Conservation (phyloP, 495 filamentous ascomycete genomes). For the Lentithecium fluviatile region DNA sequence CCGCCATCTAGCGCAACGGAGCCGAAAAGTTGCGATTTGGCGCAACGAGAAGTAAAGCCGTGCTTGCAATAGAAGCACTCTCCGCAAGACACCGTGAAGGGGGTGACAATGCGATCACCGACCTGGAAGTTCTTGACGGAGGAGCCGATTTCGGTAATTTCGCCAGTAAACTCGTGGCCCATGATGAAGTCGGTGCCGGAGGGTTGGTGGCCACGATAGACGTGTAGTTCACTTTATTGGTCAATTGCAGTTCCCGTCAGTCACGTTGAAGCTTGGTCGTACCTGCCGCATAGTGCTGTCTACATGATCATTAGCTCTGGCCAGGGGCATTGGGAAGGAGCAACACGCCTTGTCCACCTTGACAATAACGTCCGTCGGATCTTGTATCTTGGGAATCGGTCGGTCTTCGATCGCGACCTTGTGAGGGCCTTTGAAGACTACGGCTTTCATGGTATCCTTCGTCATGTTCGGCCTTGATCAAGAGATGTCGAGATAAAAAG, state of each 20-base stretch:
- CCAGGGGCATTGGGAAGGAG: no score
- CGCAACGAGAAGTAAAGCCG: constrained; percentile 79
- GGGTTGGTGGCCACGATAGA: constrained; percentile 79
- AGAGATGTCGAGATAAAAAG: background rate
- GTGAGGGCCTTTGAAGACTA: constrained; percentile 65
- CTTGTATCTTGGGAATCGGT: constrained; percentile 64
- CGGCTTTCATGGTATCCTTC: constrained; percentile 61
- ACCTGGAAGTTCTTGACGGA: constrained; percentile 66
- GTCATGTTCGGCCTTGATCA: constrained; percentile 35
- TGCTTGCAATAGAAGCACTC: constrained; percentile 89
- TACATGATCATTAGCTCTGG: constrained; percentile 1
- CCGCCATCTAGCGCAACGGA: constrained; percentile 72
- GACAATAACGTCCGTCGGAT: constrained; percentile 75
- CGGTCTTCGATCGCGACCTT: constrained; percentile 64
- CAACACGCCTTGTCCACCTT: constrained; percentile 63
- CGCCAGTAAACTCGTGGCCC: constrained; percentile 84
- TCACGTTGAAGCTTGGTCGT: constrained; percentile 38
- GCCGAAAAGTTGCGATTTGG: constrained; percentile 73
- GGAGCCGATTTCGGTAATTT: constrained; percentile 64
- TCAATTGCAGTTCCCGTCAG: background rate
- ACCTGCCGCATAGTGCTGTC: constrained; percentile 91
- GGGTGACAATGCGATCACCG: constrained; percentile 63
- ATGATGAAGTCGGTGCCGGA: constrained; percentile 65
- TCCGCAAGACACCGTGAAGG: constrained; percentile 83
- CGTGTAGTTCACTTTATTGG: constrained; percentile 73